Conservation (phyloP, 306 rosid genomes). For the Prunus armeniaca region DNA sequence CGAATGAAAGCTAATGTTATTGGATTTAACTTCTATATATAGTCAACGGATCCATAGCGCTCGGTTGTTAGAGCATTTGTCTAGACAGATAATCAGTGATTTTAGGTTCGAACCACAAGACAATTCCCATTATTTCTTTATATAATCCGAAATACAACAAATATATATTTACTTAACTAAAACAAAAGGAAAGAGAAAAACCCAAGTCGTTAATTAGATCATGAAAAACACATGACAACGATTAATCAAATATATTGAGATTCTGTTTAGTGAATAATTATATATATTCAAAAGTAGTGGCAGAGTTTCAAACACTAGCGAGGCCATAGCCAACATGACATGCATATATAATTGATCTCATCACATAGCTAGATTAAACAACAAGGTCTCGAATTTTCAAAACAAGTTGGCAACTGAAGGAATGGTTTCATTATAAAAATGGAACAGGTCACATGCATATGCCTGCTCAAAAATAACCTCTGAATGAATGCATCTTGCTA, state of each 20-base stretch:
- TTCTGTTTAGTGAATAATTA: neutral
- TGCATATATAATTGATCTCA: too few relatives aligned
- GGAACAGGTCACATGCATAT: neutral
- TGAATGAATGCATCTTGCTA: neutral
- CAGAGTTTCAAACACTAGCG: neutral
- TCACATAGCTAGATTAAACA: too few relatives aligned
- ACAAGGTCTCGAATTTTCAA: neutral
- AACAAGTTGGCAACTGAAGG: neutral
- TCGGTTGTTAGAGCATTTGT: too few relatives aligned
- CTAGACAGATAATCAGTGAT: rapidly evolving
- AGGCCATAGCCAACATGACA: neutral
- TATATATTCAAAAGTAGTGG: neutral
- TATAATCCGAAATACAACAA: neutral
- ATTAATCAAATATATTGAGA: neutral
- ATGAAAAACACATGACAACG: neutral
- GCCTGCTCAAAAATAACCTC: neutral
- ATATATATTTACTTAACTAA: neutral
- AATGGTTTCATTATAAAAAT: neutral
- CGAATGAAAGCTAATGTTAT: too few relatives aligned
- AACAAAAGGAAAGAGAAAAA: neutral
- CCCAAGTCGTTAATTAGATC: neutral
- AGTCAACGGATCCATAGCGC: too few relatives aligned
- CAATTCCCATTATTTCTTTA: too few relatives aligned
- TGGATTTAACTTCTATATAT: too few relatives aligned
- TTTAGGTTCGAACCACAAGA: too few relatives aligned